These are phyloP conservation scores for Linderniella brevidens DNA, from an alignment of 257 asterid genomes.

Conservation along the genomic window DNA sequence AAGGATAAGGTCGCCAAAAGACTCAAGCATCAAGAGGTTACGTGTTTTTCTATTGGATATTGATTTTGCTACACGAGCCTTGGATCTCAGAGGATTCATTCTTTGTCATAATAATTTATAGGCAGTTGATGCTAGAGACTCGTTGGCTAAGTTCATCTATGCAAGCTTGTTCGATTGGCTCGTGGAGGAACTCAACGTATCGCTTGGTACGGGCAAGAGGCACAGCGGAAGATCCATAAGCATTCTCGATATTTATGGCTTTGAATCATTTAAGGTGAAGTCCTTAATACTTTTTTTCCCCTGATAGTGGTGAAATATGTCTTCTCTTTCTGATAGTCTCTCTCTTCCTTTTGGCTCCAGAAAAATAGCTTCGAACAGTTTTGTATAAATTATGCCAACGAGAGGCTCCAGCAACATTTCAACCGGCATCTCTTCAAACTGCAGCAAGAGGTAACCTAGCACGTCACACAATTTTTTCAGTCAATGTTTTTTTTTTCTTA, in stretches of 20 bases:
- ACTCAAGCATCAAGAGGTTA: constrained; percentile 72
- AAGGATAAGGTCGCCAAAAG: constrained; percentile 41
- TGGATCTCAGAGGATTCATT: background rate
- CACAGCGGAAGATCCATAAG: constrained; percentile 62
- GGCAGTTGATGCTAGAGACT: constrained; percentile 84
- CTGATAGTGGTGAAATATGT: background rate
- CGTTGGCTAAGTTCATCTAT: constrained; percentile 73
- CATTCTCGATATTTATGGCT: constrained; percentile 81
- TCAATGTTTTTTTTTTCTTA: too few relatives aligned
- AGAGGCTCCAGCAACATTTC: constrained; percentile 93
- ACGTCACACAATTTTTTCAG: too few relatives aligned
- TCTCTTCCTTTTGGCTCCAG: constrained; percentile 11
- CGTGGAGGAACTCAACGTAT: constrained; percentile 50
- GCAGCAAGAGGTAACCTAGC: constrained; percentile 70
- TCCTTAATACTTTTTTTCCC: background rate
- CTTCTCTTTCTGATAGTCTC: background rate
- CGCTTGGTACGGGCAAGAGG: constrained; percentile 46
- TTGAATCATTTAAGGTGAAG: constrained; percentile 70
- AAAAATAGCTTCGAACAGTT: constrained; percentile 85
- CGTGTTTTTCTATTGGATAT: constrained; percentile 1
- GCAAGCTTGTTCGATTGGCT: constrained; percentile 90
- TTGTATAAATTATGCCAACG: constrained; percentile 87
- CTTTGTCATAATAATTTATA: constrained; percentile 12
- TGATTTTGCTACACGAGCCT: background rate
- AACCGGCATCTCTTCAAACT: constrained; percentile 77